These are phyloP conservation scores for Herpetospermum pedunculosum DNA, from an alignment of 306 rosid species.

Conservation along the genomic window DNA sequence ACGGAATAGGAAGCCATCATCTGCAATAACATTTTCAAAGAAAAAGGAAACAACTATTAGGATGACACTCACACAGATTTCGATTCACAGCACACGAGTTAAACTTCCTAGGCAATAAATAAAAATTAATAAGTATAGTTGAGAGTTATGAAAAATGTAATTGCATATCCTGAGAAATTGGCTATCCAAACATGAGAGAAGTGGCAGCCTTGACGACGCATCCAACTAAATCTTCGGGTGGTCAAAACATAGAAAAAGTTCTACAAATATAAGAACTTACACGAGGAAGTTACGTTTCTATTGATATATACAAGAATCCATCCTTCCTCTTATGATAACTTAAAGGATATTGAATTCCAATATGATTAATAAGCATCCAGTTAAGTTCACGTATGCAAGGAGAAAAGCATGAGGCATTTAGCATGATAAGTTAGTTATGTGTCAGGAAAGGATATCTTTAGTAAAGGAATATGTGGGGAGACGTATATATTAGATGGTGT, in stretches of 20 bases:
- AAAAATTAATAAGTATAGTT: background rate
- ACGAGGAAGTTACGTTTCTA: too few species aligned
- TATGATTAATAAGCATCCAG: too few species aligned
- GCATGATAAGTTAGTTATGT: too few species aligned
- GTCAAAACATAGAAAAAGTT: background rate
- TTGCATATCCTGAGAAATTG: background rate
- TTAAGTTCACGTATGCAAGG: too few species aligned
- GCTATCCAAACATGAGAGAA: background rate
- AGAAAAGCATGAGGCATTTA: too few species aligned
- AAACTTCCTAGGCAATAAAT: background rate
- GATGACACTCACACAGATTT: conserved; percentile 12
- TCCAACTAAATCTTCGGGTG: background rate
- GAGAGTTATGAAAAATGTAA: background rate
- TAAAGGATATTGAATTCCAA: too few species aligned
- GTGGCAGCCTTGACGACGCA: background rate
- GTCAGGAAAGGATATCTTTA: too few species aligned
- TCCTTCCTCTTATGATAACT: background rate
- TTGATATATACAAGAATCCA: background rate
- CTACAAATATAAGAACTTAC: background rate
- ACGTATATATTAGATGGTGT: too few species aligned
- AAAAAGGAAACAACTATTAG: conserved; percentile 18
- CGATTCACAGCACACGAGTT: background rate
- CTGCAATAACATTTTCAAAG: conserved; percentile 42
- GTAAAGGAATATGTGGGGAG: too few species aligned
- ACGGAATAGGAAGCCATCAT: conserved; percentile 99